A percentile compares a stretch with the other conserved stretches of the same genome.
phyloP scores from a whole-genome alignment of 2,329 filamentous ascomycete genomes.

The Fusarium sp. region DNA sequence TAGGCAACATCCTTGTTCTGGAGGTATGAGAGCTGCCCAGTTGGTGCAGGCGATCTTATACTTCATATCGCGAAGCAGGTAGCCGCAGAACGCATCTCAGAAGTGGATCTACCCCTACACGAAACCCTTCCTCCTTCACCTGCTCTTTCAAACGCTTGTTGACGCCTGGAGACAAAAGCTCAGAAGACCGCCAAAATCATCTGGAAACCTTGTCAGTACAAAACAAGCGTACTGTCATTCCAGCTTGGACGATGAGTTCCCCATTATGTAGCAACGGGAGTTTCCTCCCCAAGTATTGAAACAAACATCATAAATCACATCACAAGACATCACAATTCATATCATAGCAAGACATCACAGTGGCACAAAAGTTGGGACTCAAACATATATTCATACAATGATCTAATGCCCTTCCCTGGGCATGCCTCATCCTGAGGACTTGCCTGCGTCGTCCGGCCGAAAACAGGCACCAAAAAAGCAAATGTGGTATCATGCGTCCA shows the following conservation, averaged over 20 bases:
- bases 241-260: background rate
- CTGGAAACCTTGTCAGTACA: background rate
- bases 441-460: slow-evolving; percentile 27
- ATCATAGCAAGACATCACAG: background rate
- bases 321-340: background rate
- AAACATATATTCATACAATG: slow-evolving; percentile 1
- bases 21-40: too few relatives aligned
- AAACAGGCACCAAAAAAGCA: slow-evolving; percentile 22
- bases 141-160: too few relatives aligned
- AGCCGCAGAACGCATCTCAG: too few relatives aligned
- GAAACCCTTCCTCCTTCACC: too few relatives aligned
- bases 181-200: background rate
- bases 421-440: slow-evolving; percentile 28
- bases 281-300: background rate
- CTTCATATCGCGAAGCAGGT: too few relatives aligned
- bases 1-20: too few relatives aligned
- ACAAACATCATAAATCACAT: background rate
- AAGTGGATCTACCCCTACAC: too few relatives aligned
- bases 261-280: background rate
- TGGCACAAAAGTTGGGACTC: background rate
- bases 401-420: background rate
- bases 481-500: slow-evolving; percentile 39
- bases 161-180: background rate
- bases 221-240: background rate
- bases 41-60: too few relatives aligned